Evolutionary conservation across 495 filamentous ascomycete genomes (phyloP).

Genomic region (Penicillium taxi): DNA sequence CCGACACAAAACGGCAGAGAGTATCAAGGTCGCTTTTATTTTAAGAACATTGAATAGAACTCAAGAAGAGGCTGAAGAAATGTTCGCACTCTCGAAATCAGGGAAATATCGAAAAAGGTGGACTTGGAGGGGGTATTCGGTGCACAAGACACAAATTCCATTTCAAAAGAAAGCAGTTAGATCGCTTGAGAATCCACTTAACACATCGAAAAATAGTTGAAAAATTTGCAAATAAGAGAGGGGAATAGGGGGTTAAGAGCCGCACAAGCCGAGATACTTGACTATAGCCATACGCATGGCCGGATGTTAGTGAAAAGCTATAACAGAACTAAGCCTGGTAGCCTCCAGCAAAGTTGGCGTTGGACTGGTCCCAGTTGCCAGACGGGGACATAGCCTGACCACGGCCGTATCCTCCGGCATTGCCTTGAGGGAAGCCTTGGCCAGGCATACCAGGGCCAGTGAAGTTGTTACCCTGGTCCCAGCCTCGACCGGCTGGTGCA

Average conservation of each 20-base stretch:
- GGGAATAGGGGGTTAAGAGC: conserved; percentile 4
- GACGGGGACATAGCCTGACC: conserved; percentile 65
- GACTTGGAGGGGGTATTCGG: conserved; percentile 44
- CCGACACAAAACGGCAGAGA: conserved; percentile 16
- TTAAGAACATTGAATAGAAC: conserved; percentile 31
- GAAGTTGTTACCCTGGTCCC: conserved; percentile 52
- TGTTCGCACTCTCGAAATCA: conserved; percentile 25
- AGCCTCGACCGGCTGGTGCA: conserved; percentile 53
- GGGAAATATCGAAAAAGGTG: conserved; percentile 33
- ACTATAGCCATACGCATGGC: conserved; percentile 7
- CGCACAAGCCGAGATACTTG: conserved; percentile 8
- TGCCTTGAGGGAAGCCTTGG: conserved; percentile 54
- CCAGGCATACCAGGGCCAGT: conserved; percentile 49
- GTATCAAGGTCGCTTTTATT: conserved; percentile 39
- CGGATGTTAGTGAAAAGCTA: conserved; percentile 1
- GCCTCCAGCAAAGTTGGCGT: conserved; percentile 47
- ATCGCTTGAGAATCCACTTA: conserved; percentile 40
- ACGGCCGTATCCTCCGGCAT: conserved; percentile 75
- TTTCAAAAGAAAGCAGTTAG: conserved; percentile 35
- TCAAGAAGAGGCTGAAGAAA: conserved; percentile 28
- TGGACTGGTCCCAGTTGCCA: conserved; percentile 60
- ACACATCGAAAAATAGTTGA: conserved; percentile 5
- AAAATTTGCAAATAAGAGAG: neutral
- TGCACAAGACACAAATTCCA: conserved; percentile 43
- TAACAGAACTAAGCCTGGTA: conserved; percentile 41